A percentile compares a stretch with the other conserved stretches of the same genome.
These are phyloP conservation scores for Solanum corneliomulleri DNA, from an alignment of 257 asterid species.

Conservation along the genomic window DNA sequence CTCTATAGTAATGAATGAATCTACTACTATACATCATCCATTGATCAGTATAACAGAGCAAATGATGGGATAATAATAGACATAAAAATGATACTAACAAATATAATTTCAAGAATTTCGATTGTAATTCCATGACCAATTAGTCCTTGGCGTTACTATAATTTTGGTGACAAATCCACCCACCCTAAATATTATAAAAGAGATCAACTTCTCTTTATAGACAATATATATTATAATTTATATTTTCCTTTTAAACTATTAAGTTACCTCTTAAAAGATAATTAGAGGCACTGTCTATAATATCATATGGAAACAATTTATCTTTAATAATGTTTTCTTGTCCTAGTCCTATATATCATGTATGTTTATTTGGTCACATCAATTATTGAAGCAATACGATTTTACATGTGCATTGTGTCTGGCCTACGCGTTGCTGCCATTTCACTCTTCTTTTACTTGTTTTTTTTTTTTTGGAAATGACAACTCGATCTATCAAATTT, in stretches of 20 bases:
- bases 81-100: no score
- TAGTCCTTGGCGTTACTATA: no score
- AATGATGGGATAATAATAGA: no score
- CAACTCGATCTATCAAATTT: not conserved
- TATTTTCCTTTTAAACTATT: not conserved
- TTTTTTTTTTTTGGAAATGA: not conserved
- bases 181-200: no score
- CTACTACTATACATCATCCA: no score
- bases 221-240: no score
- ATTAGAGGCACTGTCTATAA: not conserved
- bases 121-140: no score
- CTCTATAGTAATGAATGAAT: no score
- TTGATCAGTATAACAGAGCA: no score
- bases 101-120: no score
- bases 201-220: no score
- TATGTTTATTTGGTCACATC: slow-evolving; percentile 1
- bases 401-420: not conserved
- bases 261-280: not conserved
- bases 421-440: not conserved
- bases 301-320: not conserved
- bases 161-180: no score
- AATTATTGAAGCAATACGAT: slow-evolving; percentile 22
- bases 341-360: slow-evolving; percentile 12
- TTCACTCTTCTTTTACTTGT: not conserved
- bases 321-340: slow-evolving; percentile 17